These are phyloP conservation scores for Eucalyptus camaldulensis DNA, from an alignment of 345 rosid genomes.

Conservation along the genomic window DNA sequence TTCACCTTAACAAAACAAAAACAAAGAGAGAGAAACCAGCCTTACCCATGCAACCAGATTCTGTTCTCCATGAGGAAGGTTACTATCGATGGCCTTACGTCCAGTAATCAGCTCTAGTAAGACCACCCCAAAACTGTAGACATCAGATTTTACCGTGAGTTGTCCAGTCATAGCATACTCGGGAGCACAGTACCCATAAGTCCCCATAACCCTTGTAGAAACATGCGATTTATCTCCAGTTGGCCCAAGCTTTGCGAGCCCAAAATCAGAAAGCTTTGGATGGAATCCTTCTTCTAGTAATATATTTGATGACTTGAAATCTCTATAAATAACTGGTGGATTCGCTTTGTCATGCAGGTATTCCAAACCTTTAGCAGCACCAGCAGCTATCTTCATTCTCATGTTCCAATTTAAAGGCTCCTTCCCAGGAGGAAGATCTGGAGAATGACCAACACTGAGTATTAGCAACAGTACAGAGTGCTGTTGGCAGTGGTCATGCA, in stretches of 20 bases:
- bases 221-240: constrained; percentile 96
- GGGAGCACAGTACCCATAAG: constrained; percentile 99
- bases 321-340: constrained; percentile 96
- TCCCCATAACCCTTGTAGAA: constrained; percentile 99
- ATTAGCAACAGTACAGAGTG: neutral
- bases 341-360: constrained; percentile 87
- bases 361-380: constrained; percentile 96
- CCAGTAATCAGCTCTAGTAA: constrained; percentile 94
- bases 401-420: constrained; percentile 92
- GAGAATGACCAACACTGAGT: neutral
- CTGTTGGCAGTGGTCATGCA: neutral
- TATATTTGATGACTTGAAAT: constrained; percentile 94
- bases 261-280: constrained; percentile 96
- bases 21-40: neutral
- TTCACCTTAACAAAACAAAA: neutral
- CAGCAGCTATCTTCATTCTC: constrained; percentile 97
- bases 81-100: constrained; percentile 83
- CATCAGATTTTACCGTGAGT: constrained; percentile 89
- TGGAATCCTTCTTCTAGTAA: constrained; percentile 81
- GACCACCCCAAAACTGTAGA: constrained; percentile 92
- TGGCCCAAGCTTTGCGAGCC: constrained; percentile 97
- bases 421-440: constrained; percentile 91
- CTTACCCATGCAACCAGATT: constrained; percentile 92
- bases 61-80: constrained; percentile 89
- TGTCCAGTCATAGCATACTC: constrained; percentile 99